Conservation (phyloP, 257 asterid genomes). For the Jasminum sambac region DNA sequence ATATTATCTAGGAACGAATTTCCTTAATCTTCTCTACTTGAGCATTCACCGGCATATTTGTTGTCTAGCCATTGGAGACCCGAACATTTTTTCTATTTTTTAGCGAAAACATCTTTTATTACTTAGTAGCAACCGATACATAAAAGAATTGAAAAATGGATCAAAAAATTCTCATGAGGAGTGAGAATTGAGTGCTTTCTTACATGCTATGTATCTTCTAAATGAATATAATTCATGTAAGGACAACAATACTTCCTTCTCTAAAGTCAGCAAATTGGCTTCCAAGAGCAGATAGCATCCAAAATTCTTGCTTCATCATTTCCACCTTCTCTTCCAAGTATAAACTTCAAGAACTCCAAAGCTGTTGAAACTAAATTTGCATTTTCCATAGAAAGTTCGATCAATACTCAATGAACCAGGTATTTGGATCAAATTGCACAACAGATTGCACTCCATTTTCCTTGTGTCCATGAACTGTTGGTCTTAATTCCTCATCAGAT, state of each 20-base stretch:
- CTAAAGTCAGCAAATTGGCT: slow-evolving; percentile 30
- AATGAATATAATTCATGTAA: slow-evolving; percentile 38
- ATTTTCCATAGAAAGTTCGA: slow-evolving; percentile 49
- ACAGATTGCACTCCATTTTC: slow-evolving; percentile 70
- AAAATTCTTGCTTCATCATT: slow-evolving; percentile 46
- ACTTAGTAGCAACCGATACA: too few species aligned
- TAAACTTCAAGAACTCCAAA: slow-evolving; percentile 46
- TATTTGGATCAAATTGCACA: slow-evolving; percentile 72
- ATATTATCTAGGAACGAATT: too few species aligned
- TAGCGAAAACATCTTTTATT: too few species aligned
- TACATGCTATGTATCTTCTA: too few species aligned
- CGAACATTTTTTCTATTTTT: not conserved
- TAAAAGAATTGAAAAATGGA: too few species aligned
- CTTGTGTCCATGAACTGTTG: slow-evolving; percentile 66
- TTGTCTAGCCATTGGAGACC: too few species aligned
- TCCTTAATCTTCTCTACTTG: too few species aligned
- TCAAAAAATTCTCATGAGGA: too few species aligned
- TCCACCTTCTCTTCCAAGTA: slow-evolving; percentile 45
- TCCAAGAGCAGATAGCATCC: too few species aligned
- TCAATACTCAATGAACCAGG: slow-evolving; percentile 82
- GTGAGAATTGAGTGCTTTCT: too few species aligned
- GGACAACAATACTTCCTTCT: slow-evolving; percentile 41
- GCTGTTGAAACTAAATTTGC: slow-evolving; percentile 47
- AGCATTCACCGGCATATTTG: too few species aligned
- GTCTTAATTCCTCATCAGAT: slow-evolving; percentile 31